Conservation (phyloP, 2,329 filamentous ascomycete species). For the Ascochyta clinopodiicola region DNA sequence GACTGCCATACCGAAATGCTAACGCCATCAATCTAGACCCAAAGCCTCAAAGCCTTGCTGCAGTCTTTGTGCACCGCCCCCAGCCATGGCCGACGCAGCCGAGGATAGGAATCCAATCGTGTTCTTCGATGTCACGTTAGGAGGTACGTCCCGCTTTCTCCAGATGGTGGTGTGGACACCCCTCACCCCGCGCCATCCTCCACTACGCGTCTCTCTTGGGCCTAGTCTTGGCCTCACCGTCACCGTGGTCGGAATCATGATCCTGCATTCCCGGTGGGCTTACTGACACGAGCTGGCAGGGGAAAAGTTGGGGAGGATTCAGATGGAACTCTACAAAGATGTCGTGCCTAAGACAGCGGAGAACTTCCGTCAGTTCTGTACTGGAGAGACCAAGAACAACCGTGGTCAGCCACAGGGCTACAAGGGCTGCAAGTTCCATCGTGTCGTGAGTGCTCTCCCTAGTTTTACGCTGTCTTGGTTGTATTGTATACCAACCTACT, state of each 20-base stretch:
- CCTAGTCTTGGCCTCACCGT: constrained; percentile 10
- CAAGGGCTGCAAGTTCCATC: constrained; percentile 93
- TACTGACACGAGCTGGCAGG: constrained; percentile 38
- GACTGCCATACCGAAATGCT: constrained; percentile 8
- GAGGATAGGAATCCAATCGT: constrained; percentile 58
- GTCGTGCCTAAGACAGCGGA: constrained; percentile 87
- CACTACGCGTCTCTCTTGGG: constrained; percentile 13
- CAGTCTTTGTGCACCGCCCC: constrained; percentile 35
- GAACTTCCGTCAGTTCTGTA: constrained; percentile 97
- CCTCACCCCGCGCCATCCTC: constrained; percentile 19
- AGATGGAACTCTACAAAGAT: constrained; percentile 77
- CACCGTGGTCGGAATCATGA: constrained; percentile 6
- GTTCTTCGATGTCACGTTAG: constrained; percentile 81
- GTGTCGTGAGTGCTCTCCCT: constrained; percentile 71
- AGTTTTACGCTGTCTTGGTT: not conserved
- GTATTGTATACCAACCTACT: not conserved
- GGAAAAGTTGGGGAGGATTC: constrained; percentile 47
- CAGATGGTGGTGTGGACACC: constrained; percentile 17
- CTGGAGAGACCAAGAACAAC: constrained; percentile 83
- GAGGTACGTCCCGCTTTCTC: constrained; percentile 61
- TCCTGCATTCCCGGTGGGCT: constrained; percentile 5
- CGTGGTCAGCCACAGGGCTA: constrained; percentile 86
- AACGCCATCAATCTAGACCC: constrained; percentile 30
- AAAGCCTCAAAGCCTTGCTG: constrained; percentile 17
- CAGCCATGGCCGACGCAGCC: constrained; percentile 44